Percentiles rank a stretch among this genome's conserved stretches.
phyloP scores from a whole-genome alignment of 2,329 filamentous ascomycete species.

The Hypoxylon sp. region DNA sequence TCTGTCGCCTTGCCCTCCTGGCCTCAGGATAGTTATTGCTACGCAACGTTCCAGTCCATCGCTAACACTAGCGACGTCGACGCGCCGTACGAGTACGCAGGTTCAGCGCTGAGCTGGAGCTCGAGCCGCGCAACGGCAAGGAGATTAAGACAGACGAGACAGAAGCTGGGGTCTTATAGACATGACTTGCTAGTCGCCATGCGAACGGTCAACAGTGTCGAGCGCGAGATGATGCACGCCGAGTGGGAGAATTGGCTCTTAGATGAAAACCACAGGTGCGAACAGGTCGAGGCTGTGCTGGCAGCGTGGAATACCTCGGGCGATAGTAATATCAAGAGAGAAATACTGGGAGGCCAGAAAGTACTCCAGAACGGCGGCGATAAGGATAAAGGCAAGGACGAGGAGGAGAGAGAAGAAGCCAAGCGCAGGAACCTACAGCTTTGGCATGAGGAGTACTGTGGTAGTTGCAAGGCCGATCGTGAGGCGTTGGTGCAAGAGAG shows the following conservation, averaged over 20 bases:
- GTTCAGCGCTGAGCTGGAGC: constrained; percentile 62
- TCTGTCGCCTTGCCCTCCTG: constrained; percentile 55
- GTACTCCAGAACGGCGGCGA: constrained; percentile 47
- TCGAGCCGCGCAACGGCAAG: constrained; percentile 70
- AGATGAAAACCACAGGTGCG: constrained; percentile 83
- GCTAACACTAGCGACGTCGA: constrained; percentile 72
- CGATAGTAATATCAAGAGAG: constrained; percentile 15
- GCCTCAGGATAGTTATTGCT: constrained; percentile 68
- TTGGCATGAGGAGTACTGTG: constrained; percentile 70
- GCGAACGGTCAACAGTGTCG: constrained; percentile 89
- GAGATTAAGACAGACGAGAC: constrained; percentile 83
- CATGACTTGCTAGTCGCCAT: constrained; percentile 94
- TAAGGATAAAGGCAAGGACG: constrained; percentile 18
- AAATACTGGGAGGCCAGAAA: constrained; percentile 52
- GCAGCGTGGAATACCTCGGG: constrained; percentile 45
- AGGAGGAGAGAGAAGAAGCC: constrained; percentile 39
- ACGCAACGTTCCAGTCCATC: constrained; percentile 73
- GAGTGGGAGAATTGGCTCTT: constrained; percentile 96
- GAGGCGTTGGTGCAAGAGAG: constrained; percentile 49
- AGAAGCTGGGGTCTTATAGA: constrained; percentile 85
- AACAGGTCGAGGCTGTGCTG: constrained; percentile 69
- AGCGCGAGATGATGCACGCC: constrained; percentile 85
- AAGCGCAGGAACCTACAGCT: constrained; percentile 56
- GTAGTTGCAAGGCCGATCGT: constrained; percentile 68
- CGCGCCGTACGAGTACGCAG: constrained; percentile 68